These are phyloP conservation scores for Phytophthora macrochlamydospora DNA, from an alignment of 352 stramenopile genomes.

Conservation along the genomic window DNA sequence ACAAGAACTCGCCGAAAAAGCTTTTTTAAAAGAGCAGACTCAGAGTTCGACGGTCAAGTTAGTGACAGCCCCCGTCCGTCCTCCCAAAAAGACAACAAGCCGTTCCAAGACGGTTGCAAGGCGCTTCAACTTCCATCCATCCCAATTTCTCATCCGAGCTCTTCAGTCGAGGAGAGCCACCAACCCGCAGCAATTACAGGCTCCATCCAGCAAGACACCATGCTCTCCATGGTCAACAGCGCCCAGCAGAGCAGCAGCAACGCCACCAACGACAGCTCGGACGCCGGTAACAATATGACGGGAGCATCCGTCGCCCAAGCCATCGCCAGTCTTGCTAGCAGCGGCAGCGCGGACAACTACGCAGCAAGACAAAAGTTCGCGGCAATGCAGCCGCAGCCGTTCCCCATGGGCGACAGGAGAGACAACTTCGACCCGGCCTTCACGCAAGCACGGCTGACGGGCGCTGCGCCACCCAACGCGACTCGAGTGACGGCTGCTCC, in stretches of 20 bases:
- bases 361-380: slow-evolving; percentile 4
- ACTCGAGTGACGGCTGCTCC: slow-evolving; percentile 5
- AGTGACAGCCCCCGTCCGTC: no score
- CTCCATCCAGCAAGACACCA: slow-evolving; percentile 39
- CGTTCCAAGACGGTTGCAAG: slow-evolving; percentile 6
- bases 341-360: slow-evolving; percentile 12
- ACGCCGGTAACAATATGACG: slow-evolving; percentile 24
- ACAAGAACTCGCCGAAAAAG: not conserved
- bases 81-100: slow-evolving; percentile 4
- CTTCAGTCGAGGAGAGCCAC: slow-evolving; percentile 5
- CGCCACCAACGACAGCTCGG: slow-evolving; percentile 9
- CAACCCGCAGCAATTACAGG: slow-evolving; percentile 4
- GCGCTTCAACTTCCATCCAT: slow-evolving; percentile 26
- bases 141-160: slow-evolving; percentile 3
- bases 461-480: not conserved
- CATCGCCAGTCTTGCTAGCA: slow-evolving; percentile 36
- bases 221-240: slow-evolving; percentile 71
- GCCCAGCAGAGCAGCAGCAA: slow-evolving; percentile 28
- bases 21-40: not conserved
- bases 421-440: slow-evolving; percentile 22
- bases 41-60: no score
- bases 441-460: slow-evolving; percentile 24
- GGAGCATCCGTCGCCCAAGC: slow-evolving; percentile 36
- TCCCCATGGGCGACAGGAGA: slow-evolving; percentile 14
- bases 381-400: slow-evolving; percentile 22